phyloP scores from a whole-genome alignment of 371 early-diverging fungal genomes.

The Mucor mucedo region DNA sequence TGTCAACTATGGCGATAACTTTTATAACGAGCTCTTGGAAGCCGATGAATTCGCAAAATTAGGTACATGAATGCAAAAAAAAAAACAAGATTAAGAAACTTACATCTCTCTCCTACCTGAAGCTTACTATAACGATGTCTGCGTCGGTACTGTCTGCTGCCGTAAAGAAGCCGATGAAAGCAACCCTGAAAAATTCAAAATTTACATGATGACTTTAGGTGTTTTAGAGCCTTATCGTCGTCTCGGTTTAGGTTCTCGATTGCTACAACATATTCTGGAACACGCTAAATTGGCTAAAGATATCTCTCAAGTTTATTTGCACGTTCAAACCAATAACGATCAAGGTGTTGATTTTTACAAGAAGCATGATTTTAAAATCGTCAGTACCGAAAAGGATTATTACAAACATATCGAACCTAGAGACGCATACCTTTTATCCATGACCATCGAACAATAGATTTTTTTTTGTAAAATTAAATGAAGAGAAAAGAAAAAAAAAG shows the following conservation, averaged over 20 bases:
- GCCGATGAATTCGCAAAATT: constrained; percentile 77
- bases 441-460: constrained; percentile 32
- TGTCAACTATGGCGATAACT: constrained; percentile 79
- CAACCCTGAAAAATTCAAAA: constrained; percentile 29
- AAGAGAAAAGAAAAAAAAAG: neutral
- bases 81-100: neutral
- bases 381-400: constrained; percentile 76
- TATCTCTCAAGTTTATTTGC: constrained; percentile 74
- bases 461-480: constrained; percentile 1
- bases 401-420: constrained; percentile 86
- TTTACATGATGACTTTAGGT: constrained; percentile 96
- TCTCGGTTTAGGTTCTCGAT: constrained; percentile 73
- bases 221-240: constrained; percentile 87
- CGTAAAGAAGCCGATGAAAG: constrained; percentile 63
- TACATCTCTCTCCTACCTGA: constrained; percentile 1
- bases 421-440: constrained; percentile 79
- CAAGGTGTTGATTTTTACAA: constrained; percentile 89
- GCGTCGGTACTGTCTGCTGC: constrained; percentile 92
- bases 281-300: constrained; percentile 49
- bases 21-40: constrained; percentile 79
- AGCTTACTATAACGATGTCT: constrained; percentile 77
- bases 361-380: constrained; percentile 78
- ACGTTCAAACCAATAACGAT: constrained; percentile 90
- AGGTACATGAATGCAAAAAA: constrained; percentile 44
- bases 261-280: constrained; percentile 68